Evolutionary conservation across 441 rosid genomes (phyloP).

Genomic region (Flueggea neowawraea): DNA sequence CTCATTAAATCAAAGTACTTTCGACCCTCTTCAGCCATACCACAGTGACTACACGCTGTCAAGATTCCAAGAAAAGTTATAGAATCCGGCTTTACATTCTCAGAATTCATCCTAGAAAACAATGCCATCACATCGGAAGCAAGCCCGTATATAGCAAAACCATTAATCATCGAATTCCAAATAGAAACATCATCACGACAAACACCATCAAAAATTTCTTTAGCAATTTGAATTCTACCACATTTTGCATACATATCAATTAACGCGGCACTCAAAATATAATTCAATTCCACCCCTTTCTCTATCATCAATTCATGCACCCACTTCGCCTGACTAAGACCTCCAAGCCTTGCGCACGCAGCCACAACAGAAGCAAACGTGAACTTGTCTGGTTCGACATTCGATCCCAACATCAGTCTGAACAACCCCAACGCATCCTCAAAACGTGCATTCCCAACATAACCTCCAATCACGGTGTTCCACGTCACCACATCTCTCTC

Average conservation of each 20-base stretch:
- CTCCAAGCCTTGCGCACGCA: constrained; percentile 67
- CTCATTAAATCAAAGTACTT: constrained; percentile 56
- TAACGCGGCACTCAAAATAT: constrained; percentile 62
- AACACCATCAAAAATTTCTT: constrained; percentile 45
- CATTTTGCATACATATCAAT: constrained; percentile 79
- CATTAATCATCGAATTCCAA: constrained; percentile 84
- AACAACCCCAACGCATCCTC: constrained; percentile 43
- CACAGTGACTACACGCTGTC: constrained; percentile 77
- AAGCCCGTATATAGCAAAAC: constrained; percentile 70
- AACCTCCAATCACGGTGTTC: constrained; percentile 84
- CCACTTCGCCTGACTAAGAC: constrained; percentile 52
- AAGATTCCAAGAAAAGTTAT: constrained; percentile 63
- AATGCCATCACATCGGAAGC: constrained; percentile 49
- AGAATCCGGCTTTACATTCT: constrained; percentile 56
- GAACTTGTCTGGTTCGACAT: constrained; percentile 39
- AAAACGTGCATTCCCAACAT: constrained; percentile 37
- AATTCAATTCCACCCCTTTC: constrained; percentile 38
- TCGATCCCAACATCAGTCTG: constrained; percentile 38
- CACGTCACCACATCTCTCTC: constrained; percentile 69
- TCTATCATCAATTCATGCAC: constrained; percentile 53
- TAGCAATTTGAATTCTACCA: constrained; percentile 57
- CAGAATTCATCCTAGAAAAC: constrained; percentile 52
- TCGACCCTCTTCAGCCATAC: constrained; percentile 62
- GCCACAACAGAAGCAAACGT: constrained; percentile 58
- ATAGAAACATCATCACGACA: constrained; percentile 44